Evolutionary conservation across 225 moss, liverwort and hornwort genomes (phyloP).

Genomic region (Ulota crispa): DNA sequence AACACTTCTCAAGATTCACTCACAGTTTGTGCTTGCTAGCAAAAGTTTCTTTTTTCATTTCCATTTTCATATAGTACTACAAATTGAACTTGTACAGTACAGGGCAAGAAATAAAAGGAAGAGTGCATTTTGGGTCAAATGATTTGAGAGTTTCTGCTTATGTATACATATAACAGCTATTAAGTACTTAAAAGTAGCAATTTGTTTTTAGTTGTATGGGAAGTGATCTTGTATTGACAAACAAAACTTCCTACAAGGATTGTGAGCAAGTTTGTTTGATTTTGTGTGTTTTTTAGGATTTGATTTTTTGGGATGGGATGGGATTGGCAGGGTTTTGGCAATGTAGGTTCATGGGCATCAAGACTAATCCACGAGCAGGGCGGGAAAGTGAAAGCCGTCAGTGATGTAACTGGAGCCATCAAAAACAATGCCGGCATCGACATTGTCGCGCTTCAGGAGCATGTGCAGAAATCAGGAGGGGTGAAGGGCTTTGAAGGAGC

Average conservation of each 20-base stretch:
- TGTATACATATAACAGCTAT: neutral
- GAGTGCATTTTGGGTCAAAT: neutral
- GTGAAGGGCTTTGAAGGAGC: constrained; percentile 73
- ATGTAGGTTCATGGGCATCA: constrained; percentile 95
- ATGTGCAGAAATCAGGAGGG: constrained; percentile 61
- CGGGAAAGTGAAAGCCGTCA: constrained; percentile 78
- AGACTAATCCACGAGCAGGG: constrained; percentile 78
- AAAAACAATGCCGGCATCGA: constrained; percentile 81
- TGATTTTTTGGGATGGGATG: neutral
- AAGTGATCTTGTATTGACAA: neutral
- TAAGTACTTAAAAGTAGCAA: neutral
- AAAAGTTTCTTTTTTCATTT: neutral
- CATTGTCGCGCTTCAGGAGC: constrained; percentile 59
- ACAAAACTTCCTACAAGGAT: neutral
- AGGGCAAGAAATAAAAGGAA: neutral
- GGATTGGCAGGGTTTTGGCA: constrained; percentile 79
- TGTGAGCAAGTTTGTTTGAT: neutral
- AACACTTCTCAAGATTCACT: neutral
- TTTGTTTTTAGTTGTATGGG: neutral
- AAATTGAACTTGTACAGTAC: neutral
- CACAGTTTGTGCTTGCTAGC: too few species aligned
- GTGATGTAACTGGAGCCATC: constrained; percentile 84
- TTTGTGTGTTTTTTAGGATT: neutral
- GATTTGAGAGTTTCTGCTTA: neutral
- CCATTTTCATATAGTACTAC: too few species aligned